Percentiles rank a stretch among this genome's conserved stretches.
Evolutionary conservation across 1,284 basidiomycete genomes (phyloP).

Genomic region (Anthracocystis walkeri): DNA sequence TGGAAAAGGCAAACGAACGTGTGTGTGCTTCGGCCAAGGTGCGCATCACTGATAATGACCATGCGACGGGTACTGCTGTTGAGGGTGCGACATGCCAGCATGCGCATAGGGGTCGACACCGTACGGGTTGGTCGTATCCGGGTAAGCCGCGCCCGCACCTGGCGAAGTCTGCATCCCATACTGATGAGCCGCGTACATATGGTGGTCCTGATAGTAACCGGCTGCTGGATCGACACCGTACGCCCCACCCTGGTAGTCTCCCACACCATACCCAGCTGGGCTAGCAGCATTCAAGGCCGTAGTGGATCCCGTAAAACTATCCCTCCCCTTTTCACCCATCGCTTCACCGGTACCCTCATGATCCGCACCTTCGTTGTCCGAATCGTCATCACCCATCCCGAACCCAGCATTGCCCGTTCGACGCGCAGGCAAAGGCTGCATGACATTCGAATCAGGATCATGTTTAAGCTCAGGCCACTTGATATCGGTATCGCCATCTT

Average conservation of each 20-base stretch:
- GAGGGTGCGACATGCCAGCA: constrained; percentile 35
- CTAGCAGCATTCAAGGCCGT: constrained; percentile 39
- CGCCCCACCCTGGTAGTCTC: constrained; percentile 30
- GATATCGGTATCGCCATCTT: constrained; percentile 64
- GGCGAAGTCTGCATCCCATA: constrained; percentile 34
- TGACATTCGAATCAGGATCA: constrained; percentile 59
- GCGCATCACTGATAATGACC: constrained; percentile 28
- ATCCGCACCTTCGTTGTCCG: constrained; percentile 47
- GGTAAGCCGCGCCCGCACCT: constrained; percentile 4
- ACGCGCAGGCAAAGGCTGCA: constrained; percentile 65
- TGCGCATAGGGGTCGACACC: constrained; percentile 34
- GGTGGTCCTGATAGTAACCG: constrained; percentile 27
- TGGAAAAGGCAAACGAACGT: background rate
- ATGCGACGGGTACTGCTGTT: constrained; percentile 25
- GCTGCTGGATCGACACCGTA: constrained; percentile 33
- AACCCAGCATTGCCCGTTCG: constrained; percentile 67
- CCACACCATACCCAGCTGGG: constrained; percentile 27
- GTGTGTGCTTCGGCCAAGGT: too few relatives aligned
- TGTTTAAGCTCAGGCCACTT: constrained; percentile 67
- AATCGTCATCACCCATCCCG: constrained; percentile 67
- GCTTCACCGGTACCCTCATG: constrained; percentile 15
- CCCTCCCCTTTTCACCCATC: constrained; percentile 39
- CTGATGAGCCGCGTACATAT: constrained; percentile 27
- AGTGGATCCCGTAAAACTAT: constrained; percentile 46
- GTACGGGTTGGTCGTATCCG: constrained; percentile 17